Conservation (phyloP, 257 asterid genomes). For the Solanum medicagineum region DNA sequence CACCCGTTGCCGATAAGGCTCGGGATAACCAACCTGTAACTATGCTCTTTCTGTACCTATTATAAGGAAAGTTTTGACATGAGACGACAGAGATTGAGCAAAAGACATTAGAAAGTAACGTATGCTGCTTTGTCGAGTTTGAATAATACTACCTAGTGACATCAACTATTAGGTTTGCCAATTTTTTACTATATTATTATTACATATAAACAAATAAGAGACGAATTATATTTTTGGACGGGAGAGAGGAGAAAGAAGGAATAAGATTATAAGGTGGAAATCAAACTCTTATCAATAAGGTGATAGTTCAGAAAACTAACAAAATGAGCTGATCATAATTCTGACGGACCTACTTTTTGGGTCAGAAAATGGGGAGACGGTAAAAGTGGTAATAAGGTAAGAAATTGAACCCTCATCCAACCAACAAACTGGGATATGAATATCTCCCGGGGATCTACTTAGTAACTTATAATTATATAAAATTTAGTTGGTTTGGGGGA, state of each 20-base stretch:
- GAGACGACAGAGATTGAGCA: neutral
- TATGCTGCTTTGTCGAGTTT: neutral
- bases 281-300: neutral
- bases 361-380: no score
- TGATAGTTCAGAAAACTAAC: no score
- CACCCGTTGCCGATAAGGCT: no score
- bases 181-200: neutral
- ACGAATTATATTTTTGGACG: neutral
- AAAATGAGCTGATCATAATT: no score
- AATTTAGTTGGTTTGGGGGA: neutral
- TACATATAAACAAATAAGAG: neutral
- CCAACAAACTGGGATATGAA: fast-evolving
- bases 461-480: neutral
- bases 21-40: no score
- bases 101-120: neutral
- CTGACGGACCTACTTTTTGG: no score
- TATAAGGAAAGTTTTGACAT: neutral
- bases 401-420: neutral
- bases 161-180: neutral
- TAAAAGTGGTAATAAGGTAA: neutral
- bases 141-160: neutral
- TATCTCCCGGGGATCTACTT: neutral
- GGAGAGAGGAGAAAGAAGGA: no score
- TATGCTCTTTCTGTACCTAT: no score
- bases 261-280: neutral